Conservation (phyloP, 805 yeast species). For the Kluyveromyces siamensis region DNA sequence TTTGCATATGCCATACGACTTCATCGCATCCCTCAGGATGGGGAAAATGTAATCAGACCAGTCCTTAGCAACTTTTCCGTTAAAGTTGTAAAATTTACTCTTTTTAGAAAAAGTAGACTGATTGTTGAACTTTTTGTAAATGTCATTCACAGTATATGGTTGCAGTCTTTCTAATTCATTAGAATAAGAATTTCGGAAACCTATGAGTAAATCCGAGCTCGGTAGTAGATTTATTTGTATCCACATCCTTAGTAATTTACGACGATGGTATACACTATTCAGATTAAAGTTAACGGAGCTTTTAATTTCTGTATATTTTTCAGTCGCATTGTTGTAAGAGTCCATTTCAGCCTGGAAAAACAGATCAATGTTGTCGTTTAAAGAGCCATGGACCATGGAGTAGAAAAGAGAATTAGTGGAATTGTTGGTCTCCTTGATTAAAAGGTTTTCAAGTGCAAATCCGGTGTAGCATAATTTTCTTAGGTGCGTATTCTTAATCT, state of each 20-base stretch:
- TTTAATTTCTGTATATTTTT: constrained; percentile 23
- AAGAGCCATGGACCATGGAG: constrained; percentile 18
- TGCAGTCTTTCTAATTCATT: constrained; percentile 19
- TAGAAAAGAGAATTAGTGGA: constrained; percentile 8
- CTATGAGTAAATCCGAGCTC: constrained; percentile 22
- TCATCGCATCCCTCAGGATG: neutral
- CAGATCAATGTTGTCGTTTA: constrained; percentile 12
- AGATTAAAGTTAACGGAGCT: constrained; percentile 19
- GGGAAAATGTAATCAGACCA: constrained; percentile 18
- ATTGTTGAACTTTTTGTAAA: constrained; percentile 16
- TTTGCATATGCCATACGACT: neutral
- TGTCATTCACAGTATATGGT: constrained; percentile 13
- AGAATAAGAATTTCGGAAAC: constrained; percentile 17
- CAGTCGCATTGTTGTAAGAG: constrained; percentile 13
- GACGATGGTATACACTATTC: constrained; percentile 17
- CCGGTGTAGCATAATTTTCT: constrained; percentile 23
- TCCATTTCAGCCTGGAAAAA: constrained; percentile 29
- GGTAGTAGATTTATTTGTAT: constrained; percentile 23
- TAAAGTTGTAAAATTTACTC: constrained; percentile 14
- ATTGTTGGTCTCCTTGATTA: constrained; percentile 6
- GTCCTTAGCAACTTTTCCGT: constrained; percentile 19
- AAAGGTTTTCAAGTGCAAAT: constrained; percentile 23
- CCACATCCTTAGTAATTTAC: constrained; percentile 27
- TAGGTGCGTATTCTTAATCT: constrained; percentile 3
- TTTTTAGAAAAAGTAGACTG: constrained; percentile 7